Evolutionary conservation across 73 alveolate species (phyloP).

Genomic region (Paramecium caudatum): DNA sequence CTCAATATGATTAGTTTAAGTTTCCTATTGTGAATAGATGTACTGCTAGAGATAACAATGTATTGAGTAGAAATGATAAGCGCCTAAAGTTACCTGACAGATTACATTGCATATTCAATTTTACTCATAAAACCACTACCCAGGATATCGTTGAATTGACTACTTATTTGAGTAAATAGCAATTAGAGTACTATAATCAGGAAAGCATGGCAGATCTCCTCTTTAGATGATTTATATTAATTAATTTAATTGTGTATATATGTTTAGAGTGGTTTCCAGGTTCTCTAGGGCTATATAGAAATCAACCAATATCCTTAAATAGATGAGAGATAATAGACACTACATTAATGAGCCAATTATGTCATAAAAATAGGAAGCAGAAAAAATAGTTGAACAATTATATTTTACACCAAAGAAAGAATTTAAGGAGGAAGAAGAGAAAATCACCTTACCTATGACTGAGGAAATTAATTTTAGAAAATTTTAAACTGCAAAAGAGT

Average conservation of each 20-base stretch:
- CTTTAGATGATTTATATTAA: neutral
- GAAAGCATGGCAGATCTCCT: no score
- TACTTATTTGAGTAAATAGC: no score
- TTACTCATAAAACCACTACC: no score
- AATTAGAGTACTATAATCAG: no score
- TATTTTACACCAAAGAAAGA: neutral
- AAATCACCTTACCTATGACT: no score
- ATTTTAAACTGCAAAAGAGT: slow-evolving; percentile 7
- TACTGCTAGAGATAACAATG: no score
- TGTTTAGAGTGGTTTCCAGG: neutral
- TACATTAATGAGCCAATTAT: neutral
- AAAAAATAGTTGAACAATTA: neutral
- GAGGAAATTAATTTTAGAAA: neutral
- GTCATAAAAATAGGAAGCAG: neutral
- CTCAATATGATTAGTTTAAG: no score
- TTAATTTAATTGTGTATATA: slow-evolving; percentile 47
- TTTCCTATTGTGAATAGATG: no score
- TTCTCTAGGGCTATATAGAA: slow-evolving; percentile 34
- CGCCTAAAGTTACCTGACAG: no score
- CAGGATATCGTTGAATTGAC: no score
- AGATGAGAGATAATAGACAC: slow-evolving; percentile 9
- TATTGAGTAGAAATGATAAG: no score
- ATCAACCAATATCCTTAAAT: neutral
- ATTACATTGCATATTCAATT: no score
- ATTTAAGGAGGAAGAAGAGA: neutral